Evolutionary conservation across 257 asterid species (phyloP).

Genomic region (Ilex asprella): DNA sequence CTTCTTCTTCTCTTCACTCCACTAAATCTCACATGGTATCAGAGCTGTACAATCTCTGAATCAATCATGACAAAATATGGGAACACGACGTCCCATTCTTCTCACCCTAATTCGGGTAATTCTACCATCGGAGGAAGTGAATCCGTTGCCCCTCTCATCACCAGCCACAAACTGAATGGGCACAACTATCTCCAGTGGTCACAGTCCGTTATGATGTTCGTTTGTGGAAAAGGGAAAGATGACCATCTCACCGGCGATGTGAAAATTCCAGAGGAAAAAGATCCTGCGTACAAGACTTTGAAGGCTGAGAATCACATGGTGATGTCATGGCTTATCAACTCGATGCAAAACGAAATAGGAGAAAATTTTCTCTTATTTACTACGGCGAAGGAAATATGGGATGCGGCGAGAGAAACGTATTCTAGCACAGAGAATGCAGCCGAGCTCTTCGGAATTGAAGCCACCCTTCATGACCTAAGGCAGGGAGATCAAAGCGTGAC

Average conservation of each 20-base stretch:
- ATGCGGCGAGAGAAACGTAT: background rate
- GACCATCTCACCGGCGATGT: background rate
- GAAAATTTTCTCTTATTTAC: background rate
- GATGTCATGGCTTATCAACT: conserved; percentile 1
- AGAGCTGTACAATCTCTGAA: background rate
- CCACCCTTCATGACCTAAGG: too few species aligned
- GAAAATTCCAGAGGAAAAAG: background rate
- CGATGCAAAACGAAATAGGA: background rate
- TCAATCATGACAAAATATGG: background rate
- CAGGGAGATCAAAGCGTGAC: too few species aligned
- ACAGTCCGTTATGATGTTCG: background rate
- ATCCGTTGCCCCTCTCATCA: background rate
- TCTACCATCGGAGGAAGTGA: background rate
- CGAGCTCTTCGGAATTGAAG: too few species aligned
- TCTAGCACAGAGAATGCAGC: background rate
- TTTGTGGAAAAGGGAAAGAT: background rate
- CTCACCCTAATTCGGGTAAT: background rate
- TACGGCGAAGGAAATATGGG: background rate
- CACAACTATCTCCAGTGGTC: background rate
- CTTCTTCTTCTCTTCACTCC: background rate
- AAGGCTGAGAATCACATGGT: background rate
- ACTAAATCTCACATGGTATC: background rate
- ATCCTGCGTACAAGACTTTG: background rate
- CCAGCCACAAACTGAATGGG: background rate
- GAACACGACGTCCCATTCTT: background rate